phyloP scores from a whole-genome alignment of 2,329 filamentous ascomycete species.

The Xylaria sp. region DNA sequence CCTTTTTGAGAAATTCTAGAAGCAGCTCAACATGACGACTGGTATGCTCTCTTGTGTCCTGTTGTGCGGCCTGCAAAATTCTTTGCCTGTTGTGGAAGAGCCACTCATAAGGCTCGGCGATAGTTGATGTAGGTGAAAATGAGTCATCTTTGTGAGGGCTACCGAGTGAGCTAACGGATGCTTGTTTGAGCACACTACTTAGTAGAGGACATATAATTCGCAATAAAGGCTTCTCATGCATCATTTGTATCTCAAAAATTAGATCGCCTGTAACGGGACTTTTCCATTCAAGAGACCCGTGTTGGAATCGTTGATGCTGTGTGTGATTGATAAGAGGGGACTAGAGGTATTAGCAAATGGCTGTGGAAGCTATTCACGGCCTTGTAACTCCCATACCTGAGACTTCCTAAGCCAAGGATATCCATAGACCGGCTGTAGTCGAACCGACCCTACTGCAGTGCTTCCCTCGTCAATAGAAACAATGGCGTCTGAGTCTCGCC shows the following conservation, averaged over 20 bases:
- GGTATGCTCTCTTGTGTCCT: neutral
- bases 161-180: neutral
- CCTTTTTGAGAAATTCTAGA: conserved; percentile 20
- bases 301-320: neutral
- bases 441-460: neutral
- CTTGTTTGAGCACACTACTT: neutral
- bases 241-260: conserved; percentile 16
- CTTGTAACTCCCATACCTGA: neutral
- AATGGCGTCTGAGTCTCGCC: conserved; percentile 1
- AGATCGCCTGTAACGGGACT: neutral
- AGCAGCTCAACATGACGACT: conserved; percentile 14
- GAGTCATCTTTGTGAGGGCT: neutral
- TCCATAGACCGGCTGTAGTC: neutral
- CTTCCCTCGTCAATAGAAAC: neutral
- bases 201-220: conserved; percentile 21
- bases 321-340: neutral
- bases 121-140: neutral
- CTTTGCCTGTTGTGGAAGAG: conserved; percentile 24
- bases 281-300: neutral
- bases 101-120: conserved; percentile 24
- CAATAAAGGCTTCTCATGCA: conserved; percentile 3
- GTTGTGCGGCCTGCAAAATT: conserved; percentile 10
- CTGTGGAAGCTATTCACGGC: too few relatives aligned
- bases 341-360: conserved; percentile 14
- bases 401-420: neutral